Evolutionary conservation across 2,329 filamentous ascomycete genomes (phyloP).

Genomic region (Penicillium brevicompactum): DNA sequence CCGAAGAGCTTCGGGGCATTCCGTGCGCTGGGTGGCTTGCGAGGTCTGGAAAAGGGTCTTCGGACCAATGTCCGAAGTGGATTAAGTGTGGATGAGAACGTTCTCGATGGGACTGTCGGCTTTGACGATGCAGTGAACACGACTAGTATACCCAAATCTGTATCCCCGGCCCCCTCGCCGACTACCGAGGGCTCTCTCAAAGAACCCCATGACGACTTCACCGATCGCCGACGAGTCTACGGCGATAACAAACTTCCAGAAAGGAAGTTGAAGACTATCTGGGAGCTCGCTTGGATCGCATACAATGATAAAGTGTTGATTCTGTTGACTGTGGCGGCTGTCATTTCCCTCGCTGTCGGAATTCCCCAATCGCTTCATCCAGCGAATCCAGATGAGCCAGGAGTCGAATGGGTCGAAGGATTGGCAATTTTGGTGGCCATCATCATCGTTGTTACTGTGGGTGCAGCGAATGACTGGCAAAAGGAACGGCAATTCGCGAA

Average conservation of each 20-base stretch:
- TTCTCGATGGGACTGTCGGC: conserved; percentile 63
- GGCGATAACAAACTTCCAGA: conserved; percentile 69
- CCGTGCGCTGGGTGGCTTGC: conserved; percentile 71
- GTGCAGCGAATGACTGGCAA: conserved; percentile 79
- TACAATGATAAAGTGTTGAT: conserved; percentile 82
- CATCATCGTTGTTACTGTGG: conserved; percentile 72
- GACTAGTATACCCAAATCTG: conserved; percentile 31
- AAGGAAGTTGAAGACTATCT: conserved; percentile 69
- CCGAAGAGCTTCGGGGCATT: conserved; percentile 77
- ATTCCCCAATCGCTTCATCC: conserved; percentile 69
- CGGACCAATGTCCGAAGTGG: conserved; percentile 66
- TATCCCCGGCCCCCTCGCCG: conserved; percentile 20
- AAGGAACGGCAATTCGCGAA: conserved; percentile 81
- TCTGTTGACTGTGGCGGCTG: conserved; percentile 68
- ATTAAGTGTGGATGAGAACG: conserved; percentile 69
- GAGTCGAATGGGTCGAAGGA: conserved; percentile 79
- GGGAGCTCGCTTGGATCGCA: conserved; percentile 74
- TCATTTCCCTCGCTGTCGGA: conserved; percentile 73
- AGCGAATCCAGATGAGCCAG: conserved; percentile 53
- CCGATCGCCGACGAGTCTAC: conserved; percentile 70
- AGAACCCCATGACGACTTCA: conserved; percentile 31
- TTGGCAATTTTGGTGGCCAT: conserved; percentile 79
- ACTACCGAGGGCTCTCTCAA: conserved; percentile 4
- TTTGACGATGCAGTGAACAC: conserved; percentile 62
- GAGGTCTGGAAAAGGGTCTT: conserved; percentile 73